Conservation (phyloP, 2,329 filamentous ascomycete genomes). For the Aspergillus arachidicola region DNA sequence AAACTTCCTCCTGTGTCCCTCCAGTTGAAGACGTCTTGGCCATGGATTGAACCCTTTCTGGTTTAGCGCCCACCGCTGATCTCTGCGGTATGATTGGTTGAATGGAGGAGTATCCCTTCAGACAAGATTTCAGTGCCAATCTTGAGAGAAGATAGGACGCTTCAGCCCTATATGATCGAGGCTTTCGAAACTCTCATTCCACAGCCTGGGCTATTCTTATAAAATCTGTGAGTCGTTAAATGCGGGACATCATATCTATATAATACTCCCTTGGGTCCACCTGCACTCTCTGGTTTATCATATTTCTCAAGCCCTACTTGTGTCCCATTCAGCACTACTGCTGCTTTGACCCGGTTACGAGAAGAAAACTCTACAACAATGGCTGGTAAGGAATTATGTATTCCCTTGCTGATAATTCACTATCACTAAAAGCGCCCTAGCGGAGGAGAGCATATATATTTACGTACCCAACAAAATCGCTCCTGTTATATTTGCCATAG, state of each 20-base stretch:
- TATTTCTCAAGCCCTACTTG: background rate
- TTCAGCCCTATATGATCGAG: background rate
- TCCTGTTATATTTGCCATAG: conserved; percentile 55
- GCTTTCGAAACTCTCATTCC: background rate
- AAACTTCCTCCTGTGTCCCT: no score
- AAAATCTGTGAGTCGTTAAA: background rate
- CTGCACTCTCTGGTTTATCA: background rate
- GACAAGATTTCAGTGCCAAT: background rate
- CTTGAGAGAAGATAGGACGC: background rate
- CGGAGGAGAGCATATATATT: conserved; percentile 41
- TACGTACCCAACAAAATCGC: conserved; percentile 60
- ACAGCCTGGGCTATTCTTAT: background rate
- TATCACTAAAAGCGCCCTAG: background rate
- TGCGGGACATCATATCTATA: background rate
- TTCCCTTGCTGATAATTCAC: background rate
- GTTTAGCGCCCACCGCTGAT: background rate
- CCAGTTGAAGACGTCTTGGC: background rate
- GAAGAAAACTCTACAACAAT: background rate
- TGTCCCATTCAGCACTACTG: no score
- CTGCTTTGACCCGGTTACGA: background rate
- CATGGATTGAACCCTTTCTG: background rate
- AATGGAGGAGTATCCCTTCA: background rate
- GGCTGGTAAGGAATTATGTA: background rate
- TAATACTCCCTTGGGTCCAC: background rate
- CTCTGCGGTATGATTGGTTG: background rate